Conservation (phyloP, 148 eudicot species). For the Spergularia bocconei region DNA sequence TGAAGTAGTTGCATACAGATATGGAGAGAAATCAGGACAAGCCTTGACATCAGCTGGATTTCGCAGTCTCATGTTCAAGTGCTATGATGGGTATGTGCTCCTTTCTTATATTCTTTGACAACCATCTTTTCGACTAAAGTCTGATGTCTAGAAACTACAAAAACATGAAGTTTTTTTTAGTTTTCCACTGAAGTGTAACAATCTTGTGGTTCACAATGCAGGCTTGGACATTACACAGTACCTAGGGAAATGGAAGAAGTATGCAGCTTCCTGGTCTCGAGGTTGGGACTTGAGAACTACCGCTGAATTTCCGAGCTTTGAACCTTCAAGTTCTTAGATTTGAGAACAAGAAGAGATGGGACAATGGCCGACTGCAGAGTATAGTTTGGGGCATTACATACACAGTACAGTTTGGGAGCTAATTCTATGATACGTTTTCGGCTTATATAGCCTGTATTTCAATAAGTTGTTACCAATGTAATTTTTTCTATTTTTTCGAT, state of each 20-base stretch:
- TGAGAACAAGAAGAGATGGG: slow-evolving; percentile 6
- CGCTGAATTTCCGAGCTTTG: slow-evolving; percentile 17
- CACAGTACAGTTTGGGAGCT: slow-evolving; percentile 30
- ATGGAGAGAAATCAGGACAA: slow-evolving; percentile 74
- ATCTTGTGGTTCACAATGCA: slow-evolving; percentile 30
- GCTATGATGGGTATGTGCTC: slow-evolving; percentile 64
- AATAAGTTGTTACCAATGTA: slow-evolving; percentile 19
- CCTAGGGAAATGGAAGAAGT: slow-evolving; percentile 95
- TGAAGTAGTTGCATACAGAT: slow-evolving; percentile 70
- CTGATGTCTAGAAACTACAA: no score
- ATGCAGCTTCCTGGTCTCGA: slow-evolving; percentile 57
- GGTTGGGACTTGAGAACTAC: slow-evolving; percentile 50
- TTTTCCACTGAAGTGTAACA: background rate
- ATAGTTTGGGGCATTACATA: slow-evolving; percentile 19
- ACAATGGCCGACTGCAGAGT: slow-evolving; percentile 15
- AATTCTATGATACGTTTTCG: slow-evolving; percentile 21
- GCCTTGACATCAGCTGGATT: slow-evolving; percentile 68
- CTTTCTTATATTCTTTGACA: background rate
- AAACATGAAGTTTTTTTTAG: no score
- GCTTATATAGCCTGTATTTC: slow-evolving; percentile 22
- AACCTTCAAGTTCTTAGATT: background rate
- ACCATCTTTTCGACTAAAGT: background rate
- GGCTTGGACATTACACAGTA: slow-evolving; percentile 85
- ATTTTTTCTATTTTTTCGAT: slow-evolving; percentile 6
- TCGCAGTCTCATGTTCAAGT: slow-evolving; percentile 51